Conservation (phyloP, 805 yeast genomes). For the Yarrowia sp. region DNA sequence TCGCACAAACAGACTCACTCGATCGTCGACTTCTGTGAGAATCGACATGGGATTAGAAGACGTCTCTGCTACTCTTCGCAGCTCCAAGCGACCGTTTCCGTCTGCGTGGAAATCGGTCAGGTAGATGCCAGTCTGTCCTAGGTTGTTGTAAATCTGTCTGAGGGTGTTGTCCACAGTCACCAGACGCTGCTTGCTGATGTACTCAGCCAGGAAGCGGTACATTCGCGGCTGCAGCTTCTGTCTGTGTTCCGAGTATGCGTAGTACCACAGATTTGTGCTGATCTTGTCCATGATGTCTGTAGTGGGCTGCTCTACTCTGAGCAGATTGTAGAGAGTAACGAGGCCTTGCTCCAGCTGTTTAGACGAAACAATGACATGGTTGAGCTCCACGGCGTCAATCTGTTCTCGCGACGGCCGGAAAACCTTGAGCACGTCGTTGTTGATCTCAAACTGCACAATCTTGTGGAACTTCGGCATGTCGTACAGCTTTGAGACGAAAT, state of each 20-base stretch:
- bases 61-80: not conserved
- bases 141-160: not conserved
- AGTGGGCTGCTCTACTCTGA: constrained; percentile 11
- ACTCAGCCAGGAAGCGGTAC: constrained; percentile 17
- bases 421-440: not conserved
- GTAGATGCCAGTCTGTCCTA: constrained; percentile 6
- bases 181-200: constrained; percentile 5
- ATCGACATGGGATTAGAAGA: not conserved
- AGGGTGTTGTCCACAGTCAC: constrained; percentile 7
- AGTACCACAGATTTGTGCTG: constrained; percentile 10
- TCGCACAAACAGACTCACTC: constrained; percentile 6
- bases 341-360: not conserved
- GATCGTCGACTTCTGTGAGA: constrained; percentile 3
- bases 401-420: not conserved
- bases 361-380: not conserved
- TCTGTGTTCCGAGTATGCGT: not conserved
- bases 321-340: constrained; percentile 4
- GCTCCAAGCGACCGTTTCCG: not conserved
- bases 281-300: constrained; percentile 15
- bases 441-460: constrained; percentile 5
- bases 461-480: constrained; percentile 5
- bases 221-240: constrained; percentile 14
- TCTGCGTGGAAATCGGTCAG: not conserved
- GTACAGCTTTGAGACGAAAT: not conserved
- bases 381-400: not conserved